Base-by-base conservation (phyloP, 805 yeast species). In the Candida cerambycidarum region DNA sequence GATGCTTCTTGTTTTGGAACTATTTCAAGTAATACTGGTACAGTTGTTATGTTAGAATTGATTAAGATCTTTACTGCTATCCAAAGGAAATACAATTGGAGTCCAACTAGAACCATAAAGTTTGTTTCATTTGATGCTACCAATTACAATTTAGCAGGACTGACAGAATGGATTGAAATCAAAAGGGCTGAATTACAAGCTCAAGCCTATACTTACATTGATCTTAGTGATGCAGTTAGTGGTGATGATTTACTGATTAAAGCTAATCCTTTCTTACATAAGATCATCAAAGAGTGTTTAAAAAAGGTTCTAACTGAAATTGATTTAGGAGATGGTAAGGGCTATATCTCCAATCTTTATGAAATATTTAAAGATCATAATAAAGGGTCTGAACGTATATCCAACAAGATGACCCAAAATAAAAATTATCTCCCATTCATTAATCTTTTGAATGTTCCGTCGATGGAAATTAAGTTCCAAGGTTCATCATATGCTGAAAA, bases 41-140 rank as follows among this genome's bases (percentile, higher is more conserved):
- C 93, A 1, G 80, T 83, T 0, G 67, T 84, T 1, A 56, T 90
- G 42, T 61, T 90, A 16, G 92, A 90, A 48, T 62, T 90, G 44
- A 79, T 86, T 8, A 78, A 84, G 43, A 59, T 85, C 0, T 78
- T 89, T 41, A 79, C 87, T 15, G 71, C 78, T 19, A 66, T 89
- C 60, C 81, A 78, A 45, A 71, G 79, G 40, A 70, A 80, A 28
- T 75, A 74, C 52, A 79, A 82, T 46, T 90, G 97, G 97, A 68
- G 71, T 35, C 97, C 98, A 0, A 61, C 89, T 30, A 76, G 98
- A 59, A 74, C 90, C 3, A 82, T 90, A 11, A 83, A 83, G 55
- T 89, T 90, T 64, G 79, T 80, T 0, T 86, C 96, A 0, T 89
- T 85, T 68, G 95, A 90, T 54, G 97, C 86, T 1, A 68, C 85